phyloP scores from a whole-genome alignment of 192 early-diverging fungal species.

The Funneliformis geosporum region DNA sequence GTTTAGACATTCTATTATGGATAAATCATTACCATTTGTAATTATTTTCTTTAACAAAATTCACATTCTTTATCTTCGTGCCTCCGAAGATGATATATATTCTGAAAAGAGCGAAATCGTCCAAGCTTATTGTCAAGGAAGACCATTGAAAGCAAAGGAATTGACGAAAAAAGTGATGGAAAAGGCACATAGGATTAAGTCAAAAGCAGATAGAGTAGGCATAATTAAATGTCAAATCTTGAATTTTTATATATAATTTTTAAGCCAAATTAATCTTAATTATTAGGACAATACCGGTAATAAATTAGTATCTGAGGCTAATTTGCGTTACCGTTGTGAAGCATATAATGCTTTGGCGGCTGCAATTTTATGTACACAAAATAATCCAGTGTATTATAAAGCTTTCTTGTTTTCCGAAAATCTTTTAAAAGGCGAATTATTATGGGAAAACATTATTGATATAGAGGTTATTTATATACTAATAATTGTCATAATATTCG shows the following conservation, averaged over 20 bases:
- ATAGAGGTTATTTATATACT: conserved; percentile 29
- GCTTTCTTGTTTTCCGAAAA: conserved; percentile 65
- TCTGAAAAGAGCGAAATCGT: conserved; percentile 43
- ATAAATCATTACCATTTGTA: neutral
- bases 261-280: neutral
- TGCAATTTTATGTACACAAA: conserved; percentile 61
- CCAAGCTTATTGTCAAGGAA: conserved; percentile 37
- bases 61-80: conserved; percentile 50
- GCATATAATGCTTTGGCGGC: conserved; percentile 60
- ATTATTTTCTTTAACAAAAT: conserved; percentile 23
- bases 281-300: conserved; percentile 33
- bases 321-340: conserved; percentile 50
- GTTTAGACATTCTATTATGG: neutral
- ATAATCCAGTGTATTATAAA: conserved; percentile 52
- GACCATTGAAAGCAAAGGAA: conserved; percentile 40
- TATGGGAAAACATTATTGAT: conserved; percentile 69
- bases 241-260: neutral
- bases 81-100: conserved; percentile 43
- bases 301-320: conserved; percentile 10
- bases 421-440: conserved; percentile 44
- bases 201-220: conserved; percentile 38
- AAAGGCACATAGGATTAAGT: conserved; percentile 44
- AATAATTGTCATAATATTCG: neutral
- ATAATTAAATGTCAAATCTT: neutral
- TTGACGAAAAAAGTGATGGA: conserved; percentile 49